Evolutionary conservation across 805 yeast species (phyloP).

Genomic region (Lipomyces orientalis): DNA sequence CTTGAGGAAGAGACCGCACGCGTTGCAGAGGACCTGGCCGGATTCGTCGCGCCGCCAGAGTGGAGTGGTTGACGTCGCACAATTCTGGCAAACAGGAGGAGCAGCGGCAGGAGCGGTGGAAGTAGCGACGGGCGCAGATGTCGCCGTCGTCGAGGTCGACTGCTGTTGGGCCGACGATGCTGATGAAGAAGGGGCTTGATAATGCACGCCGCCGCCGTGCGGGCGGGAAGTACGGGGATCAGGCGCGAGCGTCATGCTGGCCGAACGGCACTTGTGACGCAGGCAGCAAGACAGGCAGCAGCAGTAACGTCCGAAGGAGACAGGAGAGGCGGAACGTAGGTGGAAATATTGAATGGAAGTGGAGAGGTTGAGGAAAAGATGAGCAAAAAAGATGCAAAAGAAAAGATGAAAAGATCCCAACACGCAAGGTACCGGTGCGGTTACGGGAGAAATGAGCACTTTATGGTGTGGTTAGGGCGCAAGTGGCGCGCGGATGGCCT

Average conservation of each 20-base stretch:
- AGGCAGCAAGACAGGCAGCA: constrained; percentile 4
- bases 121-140: constrained; percentile 22
- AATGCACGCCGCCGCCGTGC: constrained; percentile 8
- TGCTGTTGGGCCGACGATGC: constrained; percentile 6
- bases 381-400: constrained; percentile 3
- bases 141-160: constrained; percentile 13
- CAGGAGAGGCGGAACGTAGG: background rate
- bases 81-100: constrained; percentile 76
- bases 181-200: constrained; percentile 12
- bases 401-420: constrained; percentile 1
- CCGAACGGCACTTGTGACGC: constrained; percentile 11
- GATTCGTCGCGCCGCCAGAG: constrained; percentile 94
- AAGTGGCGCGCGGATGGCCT: background rate
- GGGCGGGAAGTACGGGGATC: constrained; percentile 18
- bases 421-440: background rate
- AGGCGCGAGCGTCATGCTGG: constrained; percentile 30
- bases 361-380: background rate
- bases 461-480: background rate
- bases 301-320: background rate
- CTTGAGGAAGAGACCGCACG: constrained; percentile 88
- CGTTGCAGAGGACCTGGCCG: constrained; percentile 90
- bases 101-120: constrained; percentile 27
- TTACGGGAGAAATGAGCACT: background rate
- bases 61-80: constrained; percentile 92
- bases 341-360: background rate